phyloP scores from a whole-genome alignment of 768 basidiomycete genomes.

The Austroboletus festivus region DNA sequence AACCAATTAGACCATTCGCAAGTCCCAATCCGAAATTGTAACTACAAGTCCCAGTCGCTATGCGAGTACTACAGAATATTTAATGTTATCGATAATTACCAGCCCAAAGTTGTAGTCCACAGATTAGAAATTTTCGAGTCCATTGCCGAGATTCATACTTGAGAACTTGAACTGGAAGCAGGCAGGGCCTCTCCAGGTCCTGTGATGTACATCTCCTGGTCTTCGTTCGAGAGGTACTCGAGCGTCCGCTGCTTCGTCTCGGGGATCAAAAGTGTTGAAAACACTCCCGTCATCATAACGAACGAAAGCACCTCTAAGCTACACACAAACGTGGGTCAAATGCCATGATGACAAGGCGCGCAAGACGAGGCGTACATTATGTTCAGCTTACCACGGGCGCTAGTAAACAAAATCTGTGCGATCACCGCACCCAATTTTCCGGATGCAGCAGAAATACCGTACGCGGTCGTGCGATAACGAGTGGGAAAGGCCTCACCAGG shows the following conservation, averaged over 20 bases:
- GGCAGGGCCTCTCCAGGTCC: too few relatives aligned
- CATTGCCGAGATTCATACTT: too few relatives aligned
- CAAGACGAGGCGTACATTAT: neutral
- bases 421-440: constrained; percentile 82
- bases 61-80: too few relatives aligned
- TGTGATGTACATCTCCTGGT: neutral
- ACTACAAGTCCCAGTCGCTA: too few relatives aligned
- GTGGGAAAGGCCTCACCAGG: constrained; percentile 84
- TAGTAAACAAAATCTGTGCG: constrained; percentile 47
- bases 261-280: constrained; percentile 71
- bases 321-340: neutral
- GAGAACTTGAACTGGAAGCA: too few relatives aligned
- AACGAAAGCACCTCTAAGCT: constrained; percentile 70
- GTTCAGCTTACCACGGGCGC: neutral
- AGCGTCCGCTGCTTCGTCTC: constrained; percentile 64
- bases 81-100: too few relatives aligned
- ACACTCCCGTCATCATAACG: constrained; percentile 79
- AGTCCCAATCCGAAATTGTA: too few relatives aligned
- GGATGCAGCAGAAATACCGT: constrained; percentile 77
- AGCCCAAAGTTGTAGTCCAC: too few relatives aligned
- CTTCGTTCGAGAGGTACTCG: constrained; percentile 67
- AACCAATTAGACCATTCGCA: too few relatives aligned
- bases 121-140: too few relatives aligned
- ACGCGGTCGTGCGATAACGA: constrained; percentile 76
- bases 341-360: neutral